Percentiles rank a stretch among this genome's conserved stretches.
Evolutionary conservation across 768 basidiomycete genomes (phyloP).

Genomic region (Phallus indusiatus): DNA sequence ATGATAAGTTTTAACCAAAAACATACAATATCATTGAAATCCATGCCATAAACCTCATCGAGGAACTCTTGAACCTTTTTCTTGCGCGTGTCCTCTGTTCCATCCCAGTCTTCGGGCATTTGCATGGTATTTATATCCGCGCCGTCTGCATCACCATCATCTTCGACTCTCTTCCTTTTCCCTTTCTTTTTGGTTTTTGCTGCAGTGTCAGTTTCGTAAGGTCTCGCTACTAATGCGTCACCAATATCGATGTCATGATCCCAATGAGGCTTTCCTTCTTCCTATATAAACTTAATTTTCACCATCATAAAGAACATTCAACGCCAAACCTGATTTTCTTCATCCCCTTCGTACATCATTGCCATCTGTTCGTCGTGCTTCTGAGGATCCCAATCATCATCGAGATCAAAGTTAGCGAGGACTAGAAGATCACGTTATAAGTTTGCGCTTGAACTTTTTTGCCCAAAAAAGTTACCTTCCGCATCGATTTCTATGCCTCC

Average conservation of each 20-base stretch:
- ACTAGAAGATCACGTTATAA: conserved; percentile 27
- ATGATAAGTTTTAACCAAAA: background rate
- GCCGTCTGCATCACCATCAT: conserved; percentile 38
- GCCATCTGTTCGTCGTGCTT: conserved; percentile 80
- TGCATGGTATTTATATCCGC: conserved; percentile 53
- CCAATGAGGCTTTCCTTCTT: conserved; percentile 75
- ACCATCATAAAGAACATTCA: background rate
- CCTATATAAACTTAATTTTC: conserved; percentile 13
- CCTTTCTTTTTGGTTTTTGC: conserved; percentile 33
- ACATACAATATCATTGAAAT: conserved; percentile 92
- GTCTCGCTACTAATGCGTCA: conserved; percentile 40
- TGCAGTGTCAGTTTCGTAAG: conserved; percentile 16
- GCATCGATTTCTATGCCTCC: conserved; percentile 45
- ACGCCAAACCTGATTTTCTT: conserved; percentile 19
- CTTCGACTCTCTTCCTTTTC: conserved; percentile 36
- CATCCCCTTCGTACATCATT: conserved; percentile 52
- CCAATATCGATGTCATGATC: conserved; percentile 80
- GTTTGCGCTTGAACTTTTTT: background rate
- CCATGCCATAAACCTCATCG: conserved; percentile 83
- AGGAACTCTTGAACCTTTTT: conserved; percentile 77
- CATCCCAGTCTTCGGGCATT: conserved; percentile 52
- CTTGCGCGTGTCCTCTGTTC: conserved; percentile 87
- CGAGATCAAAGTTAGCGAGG: conserved; percentile 66
- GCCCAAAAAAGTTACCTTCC: conserved; percentile 14
- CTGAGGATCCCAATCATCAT: conserved; percentile 87